Evolutionary conservation across 2,329 filamentous ascomycete genomes (phyloP).

Genomic region (Fusarium fujikuroi): DNA sequence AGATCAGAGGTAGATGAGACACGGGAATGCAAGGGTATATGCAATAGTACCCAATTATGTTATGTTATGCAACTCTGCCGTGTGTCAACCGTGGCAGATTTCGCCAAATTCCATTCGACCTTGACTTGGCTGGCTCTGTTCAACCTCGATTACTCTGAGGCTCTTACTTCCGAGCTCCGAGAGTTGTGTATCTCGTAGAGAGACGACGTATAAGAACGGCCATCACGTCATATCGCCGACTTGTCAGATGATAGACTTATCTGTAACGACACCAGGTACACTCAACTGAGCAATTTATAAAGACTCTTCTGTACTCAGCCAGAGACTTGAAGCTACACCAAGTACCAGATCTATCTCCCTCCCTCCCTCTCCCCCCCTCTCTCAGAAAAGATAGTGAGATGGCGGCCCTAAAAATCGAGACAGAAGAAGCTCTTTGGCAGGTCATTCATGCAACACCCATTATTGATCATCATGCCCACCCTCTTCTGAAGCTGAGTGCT

Average conservation of each 20-base stretch:
- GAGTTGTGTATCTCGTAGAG: not conserved
- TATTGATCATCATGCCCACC: slow-evolving; percentile 79
- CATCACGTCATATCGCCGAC: not conserved
- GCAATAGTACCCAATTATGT: slow-evolving; percentile 23
- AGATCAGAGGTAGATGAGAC: slow-evolving; percentile 2
- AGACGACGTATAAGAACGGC: not conserved
- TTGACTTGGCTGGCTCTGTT: not conserved
- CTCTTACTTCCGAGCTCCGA: slow-evolving; percentile 1
- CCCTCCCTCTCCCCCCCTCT: not conserved
- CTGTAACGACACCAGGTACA: not conserved
- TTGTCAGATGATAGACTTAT: not conserved
- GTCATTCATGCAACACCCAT: slow-evolving; percentile 68
- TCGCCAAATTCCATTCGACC: not conserved
- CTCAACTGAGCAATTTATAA: slow-evolving; percentile 2
- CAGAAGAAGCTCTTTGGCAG: slow-evolving; percentile 43
- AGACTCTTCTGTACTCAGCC: not conserved
- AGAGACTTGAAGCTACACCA: not conserved
- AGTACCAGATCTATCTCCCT: not conserved
- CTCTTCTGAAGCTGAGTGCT: slow-evolving; percentile 66
- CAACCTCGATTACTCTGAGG: not conserved
- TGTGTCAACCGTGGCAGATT: slow-evolving; percentile 20
- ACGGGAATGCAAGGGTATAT: slow-evolving; percentile 24
- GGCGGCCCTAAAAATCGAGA: slow-evolving; percentile 15
- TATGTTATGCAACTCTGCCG: slow-evolving; percentile 18
- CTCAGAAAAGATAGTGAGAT: slow-evolving; percentile 12